phyloP scores from a whole-genome alignment of 352 stramenopile species.

The Phytopythium montanum region DNA sequence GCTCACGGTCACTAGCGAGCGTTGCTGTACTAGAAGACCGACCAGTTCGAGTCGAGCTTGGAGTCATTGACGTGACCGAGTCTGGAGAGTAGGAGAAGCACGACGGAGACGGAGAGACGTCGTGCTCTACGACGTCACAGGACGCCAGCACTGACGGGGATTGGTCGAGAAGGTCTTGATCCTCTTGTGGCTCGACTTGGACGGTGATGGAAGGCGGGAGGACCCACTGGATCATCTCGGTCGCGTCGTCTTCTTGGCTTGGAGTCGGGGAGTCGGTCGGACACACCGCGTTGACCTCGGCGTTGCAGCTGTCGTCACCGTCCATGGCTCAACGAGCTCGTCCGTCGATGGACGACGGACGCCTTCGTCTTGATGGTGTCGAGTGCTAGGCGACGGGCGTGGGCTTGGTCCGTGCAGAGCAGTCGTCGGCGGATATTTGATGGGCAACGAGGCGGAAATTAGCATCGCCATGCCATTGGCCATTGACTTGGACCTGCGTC shows the following conservation, averaged over 20 bases:
- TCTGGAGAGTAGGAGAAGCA: slow-evolving; percentile 8
- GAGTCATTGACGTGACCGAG: slow-evolving; percentile 11
- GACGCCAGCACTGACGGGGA: not conserved
- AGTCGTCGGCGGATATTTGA: not conserved
- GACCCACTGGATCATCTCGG: not conserved
- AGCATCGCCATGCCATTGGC: not conserved
- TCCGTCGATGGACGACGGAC: not conserved
- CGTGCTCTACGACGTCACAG: not conserved
- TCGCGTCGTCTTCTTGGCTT: not conserved
- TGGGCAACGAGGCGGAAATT: not conserved
- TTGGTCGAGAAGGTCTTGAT: not conserved
- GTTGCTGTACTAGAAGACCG: slow-evolving; percentile 17
- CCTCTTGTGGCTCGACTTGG: not conserved
- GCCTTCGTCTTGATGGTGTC: not conserved
- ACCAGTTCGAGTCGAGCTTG: slow-evolving; percentile 6
- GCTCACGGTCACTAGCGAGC: slow-evolving; percentile 26
- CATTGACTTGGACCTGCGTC: not conserved
- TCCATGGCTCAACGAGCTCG: not conserved
- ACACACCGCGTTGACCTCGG: not conserved
- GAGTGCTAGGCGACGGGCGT: not conserved
- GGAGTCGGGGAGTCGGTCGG: not conserved
- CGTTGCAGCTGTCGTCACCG: not conserved
- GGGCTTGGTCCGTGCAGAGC: not conserved
- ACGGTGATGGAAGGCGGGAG: not conserved
- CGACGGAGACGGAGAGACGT: not conserved